Base-by-base conservation (phyloP, 768 basidiomycete genomes). In the Lactarius psammicola region DNA sequence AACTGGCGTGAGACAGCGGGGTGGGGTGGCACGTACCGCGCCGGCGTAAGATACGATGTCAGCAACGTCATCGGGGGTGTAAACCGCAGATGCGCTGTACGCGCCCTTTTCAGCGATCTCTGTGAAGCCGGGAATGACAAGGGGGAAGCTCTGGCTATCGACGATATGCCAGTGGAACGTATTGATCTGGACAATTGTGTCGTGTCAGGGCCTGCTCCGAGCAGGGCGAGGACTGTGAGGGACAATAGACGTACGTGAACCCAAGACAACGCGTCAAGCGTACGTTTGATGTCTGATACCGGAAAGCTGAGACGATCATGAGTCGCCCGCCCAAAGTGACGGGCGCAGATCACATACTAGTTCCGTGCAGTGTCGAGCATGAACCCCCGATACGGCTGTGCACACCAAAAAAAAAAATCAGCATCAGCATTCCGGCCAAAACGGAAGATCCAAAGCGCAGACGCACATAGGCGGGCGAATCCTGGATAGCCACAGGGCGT, bases 321-420 rank as follows among this genome's bases (percentile, higher is more conserved):
- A 33, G 34, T 11, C 40, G 10, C 67, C 36, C 2, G 67, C 55
- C 30, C 62, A 20, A 6, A 44, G 4, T 18, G 20, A 20, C 7
- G 7, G 42, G 3, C 18, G 44, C 49, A 2, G 6, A 51, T 51
- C 1, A 76, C 36, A 15, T 57, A 66, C 65, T 36, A 94, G 76
- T 92, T 88, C 30, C 92, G 79, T 0, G 90, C 80, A 0, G 92
- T 94, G 73, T 94, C 92, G 17, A 94, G 81, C 84, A 93, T 84
- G 62, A 92, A 80, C 9, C 88, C 90, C 28, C 92, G 84, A 72
- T 87, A 90, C 0, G 87, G 87, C 87, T 89, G 69, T 0, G 13
- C 5, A 56, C 26, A 30, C 51, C 23, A 15, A 3, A 38, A 17
- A 5, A 38, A 38, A 34, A 28, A 31, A 54, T 30, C n/a, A 3